These are phyloP conservation scores for Xylaria sp. DNA, from an alignment of 2,329 filamentous ascomycete species.

Conservation along the genomic window DNA sequence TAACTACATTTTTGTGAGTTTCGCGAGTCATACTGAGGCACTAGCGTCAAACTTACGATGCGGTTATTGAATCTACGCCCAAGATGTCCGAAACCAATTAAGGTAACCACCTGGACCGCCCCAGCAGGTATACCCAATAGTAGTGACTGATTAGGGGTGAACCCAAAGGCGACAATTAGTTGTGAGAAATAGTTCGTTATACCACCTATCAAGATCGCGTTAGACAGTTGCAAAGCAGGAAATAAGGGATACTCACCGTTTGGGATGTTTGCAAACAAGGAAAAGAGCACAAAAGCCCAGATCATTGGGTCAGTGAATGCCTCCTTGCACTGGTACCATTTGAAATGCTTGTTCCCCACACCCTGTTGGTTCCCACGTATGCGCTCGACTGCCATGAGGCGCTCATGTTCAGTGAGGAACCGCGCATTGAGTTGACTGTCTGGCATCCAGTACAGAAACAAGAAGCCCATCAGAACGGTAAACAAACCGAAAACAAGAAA, in stretches of 20 bases:
- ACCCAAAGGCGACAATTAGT: slow-evolving; percentile 63
- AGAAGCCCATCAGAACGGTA: slow-evolving; percentile 52
- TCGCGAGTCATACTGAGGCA: not conserved
- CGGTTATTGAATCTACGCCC: slow-evolving; percentile 63
- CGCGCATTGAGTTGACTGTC: slow-evolving; percentile 48
- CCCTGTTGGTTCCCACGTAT: slow-evolving; percentile 70
- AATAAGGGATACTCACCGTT: slow-evolving; percentile 38
- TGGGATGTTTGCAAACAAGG: slow-evolving; percentile 45
- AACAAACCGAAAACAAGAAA: slow-evolving; percentile 60
- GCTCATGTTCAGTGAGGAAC: slow-evolving; percentile 63
- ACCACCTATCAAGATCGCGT: slow-evolving; percentile 31
- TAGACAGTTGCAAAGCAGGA: not conserved
- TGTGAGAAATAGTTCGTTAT: slow-evolving; percentile 49
- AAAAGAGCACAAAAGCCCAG: slow-evolving; percentile 45
- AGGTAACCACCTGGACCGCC: slow-evolving; percentile 65
- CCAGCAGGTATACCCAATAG: slow-evolving; percentile 70
- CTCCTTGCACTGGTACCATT: slow-evolving; percentile 62
- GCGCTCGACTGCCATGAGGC: slow-evolving; percentile 56
- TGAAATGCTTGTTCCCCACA: slow-evolving; percentile 72
- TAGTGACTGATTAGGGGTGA: slow-evolving; percentile 64
- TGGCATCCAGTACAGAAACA: slow-evolving; percentile 57
- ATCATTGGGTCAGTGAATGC: slow-evolving; percentile 46
- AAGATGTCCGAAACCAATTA: slow-evolving; percentile 56
- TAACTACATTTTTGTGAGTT: slow-evolving; percentile 43
- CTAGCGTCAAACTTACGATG: slow-evolving; percentile 44